Evolutionary conservation across 352 stramenopile genomes (phyloP).

Genomic region (Pythium brachiatum): DNA sequence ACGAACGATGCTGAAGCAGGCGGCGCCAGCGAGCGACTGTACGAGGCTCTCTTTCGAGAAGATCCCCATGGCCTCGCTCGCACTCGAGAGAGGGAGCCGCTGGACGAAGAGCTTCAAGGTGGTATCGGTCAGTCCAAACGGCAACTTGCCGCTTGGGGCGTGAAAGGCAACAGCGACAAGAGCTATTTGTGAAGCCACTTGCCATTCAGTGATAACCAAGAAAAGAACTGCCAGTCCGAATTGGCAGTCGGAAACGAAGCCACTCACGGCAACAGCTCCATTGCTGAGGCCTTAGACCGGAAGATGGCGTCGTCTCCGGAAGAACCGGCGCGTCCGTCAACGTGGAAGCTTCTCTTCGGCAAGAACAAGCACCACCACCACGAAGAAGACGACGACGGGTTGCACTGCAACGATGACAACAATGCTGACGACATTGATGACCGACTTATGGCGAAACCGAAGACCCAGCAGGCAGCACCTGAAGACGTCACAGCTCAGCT

Average conservation of each 20-base stretch:
- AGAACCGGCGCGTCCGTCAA: conserved; percentile 29
- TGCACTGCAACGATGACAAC: too few species aligned
- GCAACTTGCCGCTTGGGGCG: neutral
- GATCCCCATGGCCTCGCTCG: conserved; percentile 24
- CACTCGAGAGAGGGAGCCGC: neutral
- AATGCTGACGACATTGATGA: conserved; percentile 1
- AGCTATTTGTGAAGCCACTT: neutral
- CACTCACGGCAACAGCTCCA: neutral
- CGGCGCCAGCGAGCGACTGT: conserved; percentile 52
- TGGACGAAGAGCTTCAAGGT: neutral
- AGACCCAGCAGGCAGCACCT: neutral
- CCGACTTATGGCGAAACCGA: neutral
- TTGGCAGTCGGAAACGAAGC: neutral
- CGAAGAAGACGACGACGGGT: neutral
- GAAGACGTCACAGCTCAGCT: conserved; percentile 34
- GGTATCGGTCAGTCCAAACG: neutral
- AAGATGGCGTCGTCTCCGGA: conserved; percentile 28
- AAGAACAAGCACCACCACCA: conserved; percentile 29
- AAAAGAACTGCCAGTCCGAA: neutral
- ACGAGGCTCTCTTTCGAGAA: conserved; percentile 70
- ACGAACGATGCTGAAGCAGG: conserved; percentile 58
- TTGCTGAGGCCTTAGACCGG: neutral
- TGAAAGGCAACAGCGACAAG: neutral
- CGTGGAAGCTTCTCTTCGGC: conserved; percentile 63
- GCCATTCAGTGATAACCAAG: neutral